These are phyloP conservation scores for Xerocomellus chrysenteron DNA, from an alignment of 768 basidiomycete genomes.

Conservation along the genomic window DNA sequence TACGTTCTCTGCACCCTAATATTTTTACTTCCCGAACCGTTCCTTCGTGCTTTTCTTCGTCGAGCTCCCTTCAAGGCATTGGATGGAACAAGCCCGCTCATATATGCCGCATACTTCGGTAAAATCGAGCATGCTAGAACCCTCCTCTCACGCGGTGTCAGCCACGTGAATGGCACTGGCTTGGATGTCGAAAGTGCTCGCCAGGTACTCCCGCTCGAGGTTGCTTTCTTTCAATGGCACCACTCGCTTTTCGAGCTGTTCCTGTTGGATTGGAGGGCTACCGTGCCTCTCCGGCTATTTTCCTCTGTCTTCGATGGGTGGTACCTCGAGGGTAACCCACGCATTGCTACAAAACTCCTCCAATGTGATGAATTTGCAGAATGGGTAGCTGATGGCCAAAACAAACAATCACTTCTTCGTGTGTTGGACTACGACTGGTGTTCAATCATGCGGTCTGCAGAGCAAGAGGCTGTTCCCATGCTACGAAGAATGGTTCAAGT, in stretches of 20 bases:
- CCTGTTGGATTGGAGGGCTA: not conserved
- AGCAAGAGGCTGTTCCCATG: not conserved
- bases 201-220: not conserved
- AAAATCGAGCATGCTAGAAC: conserved; percentile 5
- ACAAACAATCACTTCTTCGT: not conserved
- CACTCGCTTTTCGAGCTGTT: not conserved
- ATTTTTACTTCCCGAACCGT: not conserved
- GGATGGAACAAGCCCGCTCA: conserved; percentile 6
- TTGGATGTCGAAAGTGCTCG: not conserved
- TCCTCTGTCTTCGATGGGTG: not conserved
- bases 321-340: not conserved
- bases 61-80: not conserved
- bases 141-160: not conserved
- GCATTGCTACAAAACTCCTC: not conserved
- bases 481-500: not conserved
- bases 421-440: not conserved
- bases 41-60: not conserved
- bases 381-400: not conserved
- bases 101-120: conserved; percentile 6
- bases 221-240: not conserved
- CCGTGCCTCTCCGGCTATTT: not conserved
- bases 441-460: not conserved
- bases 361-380: not conserved
- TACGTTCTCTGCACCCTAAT: not conserved
- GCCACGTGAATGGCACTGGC: not conserved